These are phyloP conservation scores for Adansonia digitata DNA, from an alignment of 345 rosid genomes.

Conservation along the genomic window DNA sequence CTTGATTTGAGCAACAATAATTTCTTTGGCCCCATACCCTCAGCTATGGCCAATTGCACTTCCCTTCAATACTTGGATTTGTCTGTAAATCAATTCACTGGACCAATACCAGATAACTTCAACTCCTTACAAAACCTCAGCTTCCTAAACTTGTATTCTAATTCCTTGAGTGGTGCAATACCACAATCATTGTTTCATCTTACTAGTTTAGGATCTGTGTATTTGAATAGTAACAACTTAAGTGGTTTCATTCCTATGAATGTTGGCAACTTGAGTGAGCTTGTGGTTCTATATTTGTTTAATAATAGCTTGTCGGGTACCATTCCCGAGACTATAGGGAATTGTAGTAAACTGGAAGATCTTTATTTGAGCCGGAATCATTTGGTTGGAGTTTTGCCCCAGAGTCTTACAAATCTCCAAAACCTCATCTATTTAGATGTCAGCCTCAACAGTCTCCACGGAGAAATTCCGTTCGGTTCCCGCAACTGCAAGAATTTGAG, in stretches of 20 bases:
- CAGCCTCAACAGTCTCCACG: slow-evolving; percentile 39
- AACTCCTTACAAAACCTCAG: slow-evolving; percentile 32
- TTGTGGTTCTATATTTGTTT: slow-evolving; percentile 29
- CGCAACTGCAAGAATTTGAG: slow-evolving; percentile 41
- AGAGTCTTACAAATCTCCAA: slow-evolving; percentile 44
- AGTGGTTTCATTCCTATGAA: slow-evolving; percentile 60
- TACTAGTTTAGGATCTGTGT: slow-evolving; percentile 26
- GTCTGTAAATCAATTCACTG: slow-evolving; percentile 48
- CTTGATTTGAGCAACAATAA: slow-evolving; percentile 51
- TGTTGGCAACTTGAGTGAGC: slow-evolving; percentile 44
- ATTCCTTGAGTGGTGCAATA: slow-evolving; percentile 50
- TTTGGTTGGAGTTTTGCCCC: slow-evolving; percentile 55
- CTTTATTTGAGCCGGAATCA: slow-evolving; percentile 44
- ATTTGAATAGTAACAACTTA: slow-evolving; percentile 44
- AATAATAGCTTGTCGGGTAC: slow-evolving; percentile 53
- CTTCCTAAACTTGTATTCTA: slow-evolving; percentile 32
- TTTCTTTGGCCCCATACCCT: slow-evolving; percentile 51
- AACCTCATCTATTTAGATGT: slow-evolving; percentile 44
- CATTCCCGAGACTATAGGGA: slow-evolving; percentile 62
- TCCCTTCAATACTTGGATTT: slow-evolving; percentile 47
- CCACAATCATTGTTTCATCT: slow-evolving; percentile 52
- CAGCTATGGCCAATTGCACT: slow-evolving; percentile 46
- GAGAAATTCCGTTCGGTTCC: slow-evolving; percentile 45
- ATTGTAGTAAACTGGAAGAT: slow-evolving; percentile 40
- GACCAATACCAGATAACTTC: slow-evolving; percentile 41